A percentile compares a stretch with the other conserved stretches of the same genome.
Evolutionary conservation across 1,284 basidiomycete genomes (phyloP).

Genomic region (Moesziomyces antarcticus): DNA sequence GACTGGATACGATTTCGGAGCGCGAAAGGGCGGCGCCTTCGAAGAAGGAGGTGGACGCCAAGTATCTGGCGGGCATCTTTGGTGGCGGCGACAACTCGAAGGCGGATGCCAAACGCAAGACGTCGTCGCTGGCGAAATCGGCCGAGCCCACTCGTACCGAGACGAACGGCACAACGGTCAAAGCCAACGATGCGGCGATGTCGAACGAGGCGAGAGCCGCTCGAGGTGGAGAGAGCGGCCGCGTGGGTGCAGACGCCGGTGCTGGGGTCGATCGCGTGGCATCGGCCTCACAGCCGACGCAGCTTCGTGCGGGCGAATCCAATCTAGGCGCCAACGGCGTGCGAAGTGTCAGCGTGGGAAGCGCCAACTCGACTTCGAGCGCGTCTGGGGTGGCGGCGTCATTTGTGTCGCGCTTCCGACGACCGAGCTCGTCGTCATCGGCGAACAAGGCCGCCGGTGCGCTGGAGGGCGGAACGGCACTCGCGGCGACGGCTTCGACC

Average conservation of each 20-base stretch:
- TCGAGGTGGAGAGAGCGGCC: neutral
- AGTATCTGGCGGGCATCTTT: constrained; percentile 55
- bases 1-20: constrained; percentile 51
- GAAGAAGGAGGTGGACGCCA: constrained; percentile 52
- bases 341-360: constrained; percentile 27
- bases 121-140: constrained; percentile 4
- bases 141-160: constrained; percentile 1
- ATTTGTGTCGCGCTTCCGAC: constrained; percentile 48
- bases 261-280: neutral
- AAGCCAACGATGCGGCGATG: neutral
- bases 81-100: constrained; percentile 34
- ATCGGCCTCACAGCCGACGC: neutral
- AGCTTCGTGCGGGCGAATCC: neutral
- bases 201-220: neutral
- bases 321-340: constrained; percentile 1
- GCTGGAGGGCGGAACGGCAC: neutral
- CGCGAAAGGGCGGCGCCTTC: constrained; percentile 24
- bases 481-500: neutral
- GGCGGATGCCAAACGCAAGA: constrained; percentile 21
- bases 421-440: constrained; percentile 40
- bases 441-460: constrained; percentile 2
- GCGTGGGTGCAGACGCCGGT: neutral
- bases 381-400: constrained; percentile 25
- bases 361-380: constrained; percentile 20
- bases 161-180: neutral